Evolutionary conservation across 225 moss, liverwort and hornwort genomes (phyloP), one percentile per base, ranked within the genome.

Genomic region (Lunularia cruciata): DNA sequence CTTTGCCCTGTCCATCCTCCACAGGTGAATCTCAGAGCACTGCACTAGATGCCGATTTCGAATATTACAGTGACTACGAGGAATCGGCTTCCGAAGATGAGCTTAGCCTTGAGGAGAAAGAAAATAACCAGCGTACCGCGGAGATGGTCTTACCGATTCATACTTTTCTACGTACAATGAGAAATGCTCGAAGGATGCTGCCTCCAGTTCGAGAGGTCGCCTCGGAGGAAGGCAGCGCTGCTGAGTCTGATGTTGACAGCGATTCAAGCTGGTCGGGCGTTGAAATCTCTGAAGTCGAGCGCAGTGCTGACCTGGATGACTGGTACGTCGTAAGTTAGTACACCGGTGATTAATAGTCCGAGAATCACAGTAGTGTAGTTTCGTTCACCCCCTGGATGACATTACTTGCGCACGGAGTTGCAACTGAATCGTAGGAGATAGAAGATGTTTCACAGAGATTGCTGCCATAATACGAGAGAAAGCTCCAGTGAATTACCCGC

Each of bases 221-320:
- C 47, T 19, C 47, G n/a, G 65, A 66, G 45, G 65, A 66, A 34
- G 49, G 47, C 9, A 48, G 33, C 3, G 43, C n/a, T 3, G 47
- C 31, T 34, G 65, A 66, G 31, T 66, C 65, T 5, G 65, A 18
- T 18, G 47, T 31, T n/a, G 65, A 66, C 31, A 66, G 47, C 47
- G 65, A 66, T 34, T 66, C 47, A n/a, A 66, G 65, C 65, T 66
- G 65, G 65, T 42, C 63, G 11, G 63, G 42, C 14, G 63, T 63
- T 5, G 63, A 63, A 2, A 63, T 63, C 14, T 35, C 65, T 31
- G 47, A 66, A 6, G 28, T 48, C 16, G 65, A 66, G 33, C 47
- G 47, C 19, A 10, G 31, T 47, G 65, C 47, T 3, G 65, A 66
- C 48, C 65, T 66, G 3, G 65, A 66, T 15, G 47, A 48, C 27